These are phyloP conservation scores for Nemania abortiva DNA, from an alignment of 2,329 filamentous ascomycete species.

Conservation along the genomic window DNA sequence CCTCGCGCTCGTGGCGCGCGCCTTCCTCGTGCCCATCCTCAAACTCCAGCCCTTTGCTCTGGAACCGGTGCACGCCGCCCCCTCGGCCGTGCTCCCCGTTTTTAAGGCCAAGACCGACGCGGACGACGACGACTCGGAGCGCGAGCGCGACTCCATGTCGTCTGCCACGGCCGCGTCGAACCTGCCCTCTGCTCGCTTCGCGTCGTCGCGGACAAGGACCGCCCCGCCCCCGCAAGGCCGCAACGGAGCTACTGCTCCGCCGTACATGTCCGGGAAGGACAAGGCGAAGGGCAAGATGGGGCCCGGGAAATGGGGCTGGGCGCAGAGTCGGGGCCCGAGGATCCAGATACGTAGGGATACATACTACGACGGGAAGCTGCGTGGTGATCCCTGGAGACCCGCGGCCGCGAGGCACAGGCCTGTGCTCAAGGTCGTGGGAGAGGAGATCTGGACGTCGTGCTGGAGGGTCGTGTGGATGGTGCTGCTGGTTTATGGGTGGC, in stretches of 20 bases:
- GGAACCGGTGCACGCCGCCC: slow-evolving; percentile 53
- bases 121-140: slow-evolving; percentile 51
- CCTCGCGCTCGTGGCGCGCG: slow-evolving; percentile 63
- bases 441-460: slow-evolving; percentile 72
- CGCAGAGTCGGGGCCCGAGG: slow-evolving; percentile 59
- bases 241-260: not conserved
- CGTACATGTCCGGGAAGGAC: no score
- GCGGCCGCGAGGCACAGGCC: slow-evolving; percentile 48
- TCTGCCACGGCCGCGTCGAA: slow-evolving; percentile 54
- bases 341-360: slow-evolving; percentile 64
- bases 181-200: slow-evolving; percentile 49
- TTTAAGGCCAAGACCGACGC: slow-evolving; percentile 68
- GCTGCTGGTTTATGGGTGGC: slow-evolving; percentile 71
- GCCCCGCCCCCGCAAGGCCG: slow-evolving; percentile 44
- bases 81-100: slow-evolving; percentile 56
- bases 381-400: slow-evolving; percentile 45
- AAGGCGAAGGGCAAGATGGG: slow-evolving; percentile 11
- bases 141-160: slow-evolving; percentile 44
- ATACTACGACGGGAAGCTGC: slow-evolving; percentile 58
- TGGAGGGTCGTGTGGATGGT: slow-evolving; percentile 74
- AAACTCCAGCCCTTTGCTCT: slow-evolving; percentile 67
- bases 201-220: slow-evolving; percentile 47
- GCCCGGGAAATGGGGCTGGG: slow-evolving; percentile 60
- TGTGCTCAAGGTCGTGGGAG: slow-evolving; percentile 61
- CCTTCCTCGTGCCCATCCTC: slow-evolving; percentile 68